Evolutionary conservation across 2,329 filamentous ascomycete genomes (phyloP).

Genomic region (Clonostachys rhizophaga): DNA sequence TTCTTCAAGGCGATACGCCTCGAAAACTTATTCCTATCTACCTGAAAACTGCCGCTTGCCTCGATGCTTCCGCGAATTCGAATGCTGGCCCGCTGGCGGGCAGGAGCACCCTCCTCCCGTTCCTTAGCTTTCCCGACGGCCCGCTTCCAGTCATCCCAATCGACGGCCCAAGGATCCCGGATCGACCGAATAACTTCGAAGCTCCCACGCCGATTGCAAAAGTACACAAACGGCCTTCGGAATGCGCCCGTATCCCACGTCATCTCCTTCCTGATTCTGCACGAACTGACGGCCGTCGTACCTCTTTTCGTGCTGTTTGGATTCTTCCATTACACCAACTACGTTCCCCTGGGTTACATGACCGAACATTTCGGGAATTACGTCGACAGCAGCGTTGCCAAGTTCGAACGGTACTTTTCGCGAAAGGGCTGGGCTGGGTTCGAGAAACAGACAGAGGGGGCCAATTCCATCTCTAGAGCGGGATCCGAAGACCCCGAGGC

Average conservation of each 20-base stretch:
- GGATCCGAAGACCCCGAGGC: slow-evolving; percentile 12
- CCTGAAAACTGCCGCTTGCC: no score
- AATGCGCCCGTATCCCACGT: slow-evolving; percentile 78
- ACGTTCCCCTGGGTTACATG: slow-evolving; percentile 59
- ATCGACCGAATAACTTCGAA: slow-evolving; percentile 41
- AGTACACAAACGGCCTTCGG: slow-evolving; percentile 65
- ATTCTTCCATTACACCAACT: slow-evolving; percentile 74
- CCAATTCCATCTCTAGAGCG: no score
- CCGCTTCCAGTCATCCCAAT: slow-evolving; percentile 1
- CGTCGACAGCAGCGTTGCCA: slow-evolving; percentile 59
- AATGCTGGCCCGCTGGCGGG: no score
- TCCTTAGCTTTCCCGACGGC: no score
- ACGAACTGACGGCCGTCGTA: slow-evolving; percentile 84
- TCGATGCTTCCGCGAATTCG: no score
- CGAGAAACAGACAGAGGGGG: slow-evolving; percentile 14
- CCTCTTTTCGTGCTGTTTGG: slow-evolving; percentile 72
- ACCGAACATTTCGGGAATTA: slow-evolving; percentile 42
- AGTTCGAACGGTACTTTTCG: slow-evolving; percentile 73
- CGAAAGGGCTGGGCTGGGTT: slow-evolving; percentile 79
- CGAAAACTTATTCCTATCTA: no score
- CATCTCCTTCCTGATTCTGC: slow-evolving; percentile 80
- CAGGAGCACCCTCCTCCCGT: no score
- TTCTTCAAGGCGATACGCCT: not conserved
- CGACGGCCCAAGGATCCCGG: slow-evolving; percentile 18
- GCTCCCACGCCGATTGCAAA: slow-evolving; percentile 63